phyloP scores from a whole-genome alignment of 495 filamentous ascomycete species.

The Bombardia bombarda region DNA sequence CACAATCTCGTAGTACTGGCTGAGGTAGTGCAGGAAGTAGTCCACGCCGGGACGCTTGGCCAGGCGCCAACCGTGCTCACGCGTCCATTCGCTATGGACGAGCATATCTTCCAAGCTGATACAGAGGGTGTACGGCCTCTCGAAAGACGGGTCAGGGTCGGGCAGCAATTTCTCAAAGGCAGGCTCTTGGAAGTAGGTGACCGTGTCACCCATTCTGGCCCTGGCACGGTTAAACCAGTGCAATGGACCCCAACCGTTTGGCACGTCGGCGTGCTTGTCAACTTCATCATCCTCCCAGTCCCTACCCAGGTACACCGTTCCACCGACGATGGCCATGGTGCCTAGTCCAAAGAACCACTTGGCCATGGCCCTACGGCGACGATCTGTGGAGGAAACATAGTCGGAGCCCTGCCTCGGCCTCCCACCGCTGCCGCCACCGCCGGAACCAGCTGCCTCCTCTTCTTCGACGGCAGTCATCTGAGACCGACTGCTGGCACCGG shows the following conservation, averaged over 20 bases:
- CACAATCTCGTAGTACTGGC: conserved; percentile 95
- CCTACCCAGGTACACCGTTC: conserved; percentile 60
- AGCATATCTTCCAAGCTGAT: conserved; percentile 89
- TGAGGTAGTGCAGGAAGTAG: conserved; percentile 94
- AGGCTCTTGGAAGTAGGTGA: conserved; percentile 92
- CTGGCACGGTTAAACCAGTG: conserved; percentile 72
- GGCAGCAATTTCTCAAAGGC: conserved; percentile 91
- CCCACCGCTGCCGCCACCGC: conserved; percentile 37
- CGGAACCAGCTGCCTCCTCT: conserved; percentile 38
- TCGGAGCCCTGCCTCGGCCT: conserved; percentile 69
- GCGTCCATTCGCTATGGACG: conserved; percentile 86
- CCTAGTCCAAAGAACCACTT: conserved; percentile 47
- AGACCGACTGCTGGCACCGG: conserved; percentile 37
- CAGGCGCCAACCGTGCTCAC: conserved; percentile 90
- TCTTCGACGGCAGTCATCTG: conserved; percentile 53
- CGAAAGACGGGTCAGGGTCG: conserved; percentile 71
- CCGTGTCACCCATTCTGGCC: conserved; percentile 62
- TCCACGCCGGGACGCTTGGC: conserved; percentile 94
- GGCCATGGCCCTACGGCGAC: conserved; percentile 61
- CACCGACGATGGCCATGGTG: conserved; percentile 26
- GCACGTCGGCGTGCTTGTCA: conserved; percentile 57
- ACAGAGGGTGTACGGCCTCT: conserved; percentile 86
- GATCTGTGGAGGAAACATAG: conserved; percentile 86
- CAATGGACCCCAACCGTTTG: conserved; percentile 50
- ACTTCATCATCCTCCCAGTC: conserved; percentile 75